A percentile compares a stretch with the other conserved stretches of the same genome.
phyloP scores from a whole-genome alignment of 306 rosid species.

The Gleditsia sinensis region DNA sequence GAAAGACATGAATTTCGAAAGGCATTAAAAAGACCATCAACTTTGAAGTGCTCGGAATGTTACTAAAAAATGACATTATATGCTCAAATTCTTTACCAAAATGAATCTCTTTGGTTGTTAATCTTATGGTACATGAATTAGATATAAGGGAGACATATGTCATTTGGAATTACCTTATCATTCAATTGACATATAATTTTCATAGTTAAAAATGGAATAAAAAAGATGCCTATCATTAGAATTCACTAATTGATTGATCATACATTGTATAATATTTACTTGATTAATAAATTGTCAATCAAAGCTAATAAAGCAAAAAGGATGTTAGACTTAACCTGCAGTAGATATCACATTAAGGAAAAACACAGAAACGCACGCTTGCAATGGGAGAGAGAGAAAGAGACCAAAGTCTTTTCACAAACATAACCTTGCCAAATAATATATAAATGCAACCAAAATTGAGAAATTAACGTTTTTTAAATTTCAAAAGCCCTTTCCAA shows the following conservation, averaged over 20 bases:
- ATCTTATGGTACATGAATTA: conserved; percentile 29
- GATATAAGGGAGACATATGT: conserved; percentile 21
- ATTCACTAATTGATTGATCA: conserved; percentile 26
- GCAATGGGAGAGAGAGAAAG: conserved; percentile 17
- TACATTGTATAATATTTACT: conserved; percentile 21
- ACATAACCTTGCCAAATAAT: conserved; percentile 16
- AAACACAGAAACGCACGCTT: conserved; percentile 15
- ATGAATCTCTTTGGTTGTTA: conserved; percentile 38
- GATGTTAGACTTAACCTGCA: conserved; percentile 21
- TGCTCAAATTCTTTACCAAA: conserved; percentile 41
- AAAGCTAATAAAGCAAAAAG: conserved; percentile 21
- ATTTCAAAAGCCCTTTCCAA: conserved; percentile 2
- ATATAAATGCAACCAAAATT: conserved; percentile 11
- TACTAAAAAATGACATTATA: conserved; percentile 32
- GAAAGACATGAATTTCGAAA: conserved; percentile 30
- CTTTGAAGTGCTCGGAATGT: conserved; percentile 34
- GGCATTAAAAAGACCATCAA: conserved; percentile 32
- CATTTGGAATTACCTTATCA: conserved; percentile 31
- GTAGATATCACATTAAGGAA: conserved; percentile 8
- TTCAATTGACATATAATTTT: conserved; percentile 16
- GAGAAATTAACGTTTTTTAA: conserved; percentile 3
- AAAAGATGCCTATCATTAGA: conserved; percentile 1
- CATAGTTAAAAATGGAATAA: conserved; percentile 6
- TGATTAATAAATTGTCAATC: conserved; percentile 25
- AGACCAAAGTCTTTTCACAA: conserved; percentile 9